Evolutionary conservation across 495 filamentous ascomycete genomes (phyloP).

Genomic region (Penicillium pulvis): DNA sequence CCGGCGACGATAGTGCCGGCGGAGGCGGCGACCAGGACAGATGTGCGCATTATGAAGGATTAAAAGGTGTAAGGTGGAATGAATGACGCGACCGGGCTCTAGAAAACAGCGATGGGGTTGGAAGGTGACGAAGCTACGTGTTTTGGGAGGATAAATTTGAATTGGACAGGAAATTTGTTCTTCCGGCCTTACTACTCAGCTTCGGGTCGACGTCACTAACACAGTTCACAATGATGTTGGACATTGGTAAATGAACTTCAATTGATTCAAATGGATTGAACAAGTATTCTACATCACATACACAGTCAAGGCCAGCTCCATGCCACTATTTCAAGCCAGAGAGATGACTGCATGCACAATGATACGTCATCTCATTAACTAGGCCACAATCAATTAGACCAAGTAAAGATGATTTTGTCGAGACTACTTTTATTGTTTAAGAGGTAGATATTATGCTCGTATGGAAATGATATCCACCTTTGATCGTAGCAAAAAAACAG

Average conservation of each 20-base stretch:
- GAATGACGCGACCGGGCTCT: slow-evolving; percentile 1
- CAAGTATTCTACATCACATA: neutral
- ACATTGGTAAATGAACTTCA: neutral
- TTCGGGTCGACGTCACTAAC: neutral
- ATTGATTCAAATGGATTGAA: neutral
- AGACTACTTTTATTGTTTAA: no score
- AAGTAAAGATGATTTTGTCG: neutral
- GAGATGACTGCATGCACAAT: neutral
- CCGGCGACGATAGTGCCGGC: slow-evolving; percentile 75
- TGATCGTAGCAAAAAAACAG: neutral
- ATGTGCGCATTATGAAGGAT: slow-evolving; percentile 57
- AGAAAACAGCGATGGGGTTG: slow-evolving; percentile 11
- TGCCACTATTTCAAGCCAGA: neutral
- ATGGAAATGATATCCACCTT: neutral
- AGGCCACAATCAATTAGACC: neutral
- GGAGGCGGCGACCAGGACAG: slow-evolving; percentile 71
- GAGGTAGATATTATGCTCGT: neutral
- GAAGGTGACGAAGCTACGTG: neutral
- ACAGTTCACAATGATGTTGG: neutral
- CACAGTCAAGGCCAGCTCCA: neutral
- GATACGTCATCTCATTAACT: neutral
- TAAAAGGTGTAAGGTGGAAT: slow-evolving; percentile 16
- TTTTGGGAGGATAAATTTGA: slow-evolving; percentile 42
- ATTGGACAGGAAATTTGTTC: slow-evolving; percentile 39
- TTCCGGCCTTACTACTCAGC: slow-evolving; percentile 36